Evolutionary conservation across 2,329 filamentous ascomycete species (phyloP).

Genomic region (Zymoseptoria brevis): DNA sequence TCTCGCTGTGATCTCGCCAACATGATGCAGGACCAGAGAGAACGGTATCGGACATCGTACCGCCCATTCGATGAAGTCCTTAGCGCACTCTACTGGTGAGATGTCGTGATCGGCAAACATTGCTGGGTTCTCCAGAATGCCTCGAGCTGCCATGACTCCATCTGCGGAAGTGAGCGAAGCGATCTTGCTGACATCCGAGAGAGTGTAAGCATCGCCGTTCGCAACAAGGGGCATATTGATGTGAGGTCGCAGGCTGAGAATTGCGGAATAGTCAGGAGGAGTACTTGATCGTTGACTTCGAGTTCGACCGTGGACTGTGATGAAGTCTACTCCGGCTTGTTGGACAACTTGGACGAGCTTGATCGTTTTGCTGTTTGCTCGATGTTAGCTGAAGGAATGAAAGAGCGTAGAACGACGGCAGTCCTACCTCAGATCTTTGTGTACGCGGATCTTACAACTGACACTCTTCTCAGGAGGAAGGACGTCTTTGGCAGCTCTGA

Average conservation of each 20-base stretch:
- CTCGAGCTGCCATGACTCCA: slow-evolving; percentile 62
- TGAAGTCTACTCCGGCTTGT: slow-evolving; percentile 55
- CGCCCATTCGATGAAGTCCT: slow-evolving; percentile 53
- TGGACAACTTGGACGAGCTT: slow-evolving; percentile 58
- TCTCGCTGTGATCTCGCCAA: slow-evolving; percentile 56
- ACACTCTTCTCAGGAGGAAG: slow-evolving; percentile 48
- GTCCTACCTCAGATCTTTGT: slow-evolving; percentile 47
- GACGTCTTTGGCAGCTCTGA: slow-evolving; percentile 47
- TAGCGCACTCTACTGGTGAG: slow-evolving; percentile 57
- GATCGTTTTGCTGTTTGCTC: slow-evolving; percentile 34
- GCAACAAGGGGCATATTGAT: slow-evolving; percentile 54
- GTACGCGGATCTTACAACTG: slow-evolving; percentile 63
- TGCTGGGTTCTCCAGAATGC: slow-evolving; percentile 59
- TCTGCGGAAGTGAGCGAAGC: slow-evolving; percentile 28
- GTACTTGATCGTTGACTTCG: slow-evolving; percentile 52
- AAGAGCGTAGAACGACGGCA: background rate
- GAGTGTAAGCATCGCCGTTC: slow-evolving; percentile 61
- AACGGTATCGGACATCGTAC: slow-evolving; percentile 52
- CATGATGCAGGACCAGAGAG: slow-evolving; percentile 57
- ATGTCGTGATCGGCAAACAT: slow-evolving; percentile 51
- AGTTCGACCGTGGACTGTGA: slow-evolving; percentile 63
- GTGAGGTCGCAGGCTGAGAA: slow-evolving; percentile 48
- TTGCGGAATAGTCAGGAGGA: slow-evolving; percentile 55
- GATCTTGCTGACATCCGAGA: slow-evolving; percentile 33
- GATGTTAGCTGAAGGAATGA: background rate